Evolutionary conservation across 345 rosid genomes (phyloP).

Genomic region (Aethionema arabicum): DNA sequence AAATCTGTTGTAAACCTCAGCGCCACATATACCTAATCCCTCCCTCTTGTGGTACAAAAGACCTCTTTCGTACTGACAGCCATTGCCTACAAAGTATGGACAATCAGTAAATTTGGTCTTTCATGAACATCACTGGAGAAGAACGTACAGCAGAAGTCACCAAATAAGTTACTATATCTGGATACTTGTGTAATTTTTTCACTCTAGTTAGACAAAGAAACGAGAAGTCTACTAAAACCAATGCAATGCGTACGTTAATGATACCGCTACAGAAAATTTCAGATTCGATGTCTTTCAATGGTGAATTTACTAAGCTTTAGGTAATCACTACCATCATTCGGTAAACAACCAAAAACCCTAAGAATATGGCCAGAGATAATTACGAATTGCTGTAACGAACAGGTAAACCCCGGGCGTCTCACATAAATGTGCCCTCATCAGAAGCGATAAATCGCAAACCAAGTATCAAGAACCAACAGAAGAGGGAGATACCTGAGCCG

Average conservation of each 20-base stretch:
- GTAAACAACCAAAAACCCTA: neutral
- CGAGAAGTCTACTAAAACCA: neutral
- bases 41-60: conserved; percentile 31
- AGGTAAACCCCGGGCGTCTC: neutral
- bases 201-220: neutral
- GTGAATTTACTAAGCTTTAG: neutral
- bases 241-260: conserved; percentile 4
- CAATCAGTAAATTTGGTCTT: conserved; percentile 1
- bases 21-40: conserved; percentile 29
- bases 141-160: neutral
- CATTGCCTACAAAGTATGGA: conserved; percentile 44
- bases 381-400: neutral
- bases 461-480: no score
- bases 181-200: neutral
- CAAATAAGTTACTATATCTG: neutral
- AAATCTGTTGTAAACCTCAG: conserved; percentile 35
- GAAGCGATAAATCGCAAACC: neutral
- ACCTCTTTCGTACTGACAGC: conserved; percentile 35
- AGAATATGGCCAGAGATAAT: neutral
- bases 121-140: neutral
- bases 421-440: neutral
- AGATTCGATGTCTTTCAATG: neutral
- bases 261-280: neutral
- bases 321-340: conserved; percentile 1
- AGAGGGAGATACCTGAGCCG: conserved; percentile 53